These are phyloP conservation scores for Linnemannia hyalina DNA, from an alignment of 192 early-diverging fungal genomes.

Conservation along the genomic window DNA sequence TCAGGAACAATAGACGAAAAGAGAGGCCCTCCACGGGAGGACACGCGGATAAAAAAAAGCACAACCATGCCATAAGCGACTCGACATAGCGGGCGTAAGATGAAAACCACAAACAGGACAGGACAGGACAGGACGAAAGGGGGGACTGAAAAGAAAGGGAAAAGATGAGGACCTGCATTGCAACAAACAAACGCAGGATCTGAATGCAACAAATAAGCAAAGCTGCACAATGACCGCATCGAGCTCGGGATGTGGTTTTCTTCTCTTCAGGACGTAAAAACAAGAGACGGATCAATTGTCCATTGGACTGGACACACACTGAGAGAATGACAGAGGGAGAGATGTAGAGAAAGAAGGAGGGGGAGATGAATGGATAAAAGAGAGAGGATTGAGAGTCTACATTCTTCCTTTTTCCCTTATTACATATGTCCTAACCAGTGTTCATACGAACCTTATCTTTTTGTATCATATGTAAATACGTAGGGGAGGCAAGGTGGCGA, in stretches of 20 bases:
- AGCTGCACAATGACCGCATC: not conserved
- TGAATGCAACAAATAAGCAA: not conserved
- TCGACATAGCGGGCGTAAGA: too few species aligned
- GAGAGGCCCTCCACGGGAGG: not conserved
- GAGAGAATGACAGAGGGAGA: not conserved
- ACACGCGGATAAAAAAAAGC: not conserved
- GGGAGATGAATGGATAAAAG: not conserved
- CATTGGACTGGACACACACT: not conserved
- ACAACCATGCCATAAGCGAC: not conserved
- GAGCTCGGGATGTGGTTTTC: not conserved
- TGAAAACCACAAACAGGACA: too few species aligned
- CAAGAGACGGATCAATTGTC: not conserved
- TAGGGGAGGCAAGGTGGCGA: slow-evolving; percentile 83
- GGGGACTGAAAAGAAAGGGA: not conserved
- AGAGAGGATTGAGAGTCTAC: not conserved
- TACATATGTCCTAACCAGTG: not conserved
- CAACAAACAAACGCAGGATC: not conserved
- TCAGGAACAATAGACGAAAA: not conserved
- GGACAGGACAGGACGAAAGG: not conserved
- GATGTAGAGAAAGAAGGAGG: too few species aligned
- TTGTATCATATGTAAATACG: not conserved
- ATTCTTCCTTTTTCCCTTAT: not conserved
- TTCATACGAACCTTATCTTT: not conserved
- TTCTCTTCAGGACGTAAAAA: not conserved
- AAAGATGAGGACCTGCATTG: not conserved